Evolutionary conservation across 2,329 filamentous ascomycete species (phyloP).

Genomic region (Pseudogymnoascus sp.): DNA sequence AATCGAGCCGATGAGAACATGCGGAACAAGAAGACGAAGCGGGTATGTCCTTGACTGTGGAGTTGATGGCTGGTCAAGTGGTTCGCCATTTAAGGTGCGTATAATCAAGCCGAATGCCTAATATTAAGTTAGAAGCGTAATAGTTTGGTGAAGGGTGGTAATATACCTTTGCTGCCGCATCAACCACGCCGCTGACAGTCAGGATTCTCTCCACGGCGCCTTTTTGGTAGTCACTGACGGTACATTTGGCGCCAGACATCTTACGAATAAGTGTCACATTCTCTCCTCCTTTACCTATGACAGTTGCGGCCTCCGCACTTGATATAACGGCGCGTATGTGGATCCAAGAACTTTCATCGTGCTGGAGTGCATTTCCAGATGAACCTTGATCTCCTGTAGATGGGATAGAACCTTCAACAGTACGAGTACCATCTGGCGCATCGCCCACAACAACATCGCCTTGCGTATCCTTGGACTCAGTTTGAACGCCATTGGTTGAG

Average conservation of each 20-base stretch:
- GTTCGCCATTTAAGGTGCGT: slow-evolving; percentile 95
- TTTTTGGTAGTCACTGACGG: slow-evolving; percentile 95
- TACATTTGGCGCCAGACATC: slow-evolving; percentile 95
- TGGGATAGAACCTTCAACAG: slow-evolving; percentile 41
- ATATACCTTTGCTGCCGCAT: slow-evolving; percentile 89
- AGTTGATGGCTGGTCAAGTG: slow-evolving; percentile 78
- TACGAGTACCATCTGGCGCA: slow-evolving; percentile 46
- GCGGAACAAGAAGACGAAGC: slow-evolving; percentile 87
- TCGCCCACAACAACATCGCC: slow-evolving; percentile 65
- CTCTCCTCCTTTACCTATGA: slow-evolving; percentile 97
- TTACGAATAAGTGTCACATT: slow-evolving; percentile 96
- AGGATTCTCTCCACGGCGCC: slow-evolving; percentile 96
- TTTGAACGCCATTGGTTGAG: slow-evolving; percentile 44
- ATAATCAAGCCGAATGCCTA: slow-evolving; percentile 97
- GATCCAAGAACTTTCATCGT: slow-evolving; percentile 94
- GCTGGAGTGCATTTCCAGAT: slow-evolving; percentile 45
- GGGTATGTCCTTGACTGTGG: slow-evolving; percentile 96
- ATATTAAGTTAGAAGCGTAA: slow-evolving; percentile 4
- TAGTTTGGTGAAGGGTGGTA: slow-evolving; percentile 12
- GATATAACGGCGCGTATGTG: slow-evolving; percentile 96
- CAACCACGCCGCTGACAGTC: slow-evolving; percentile 92
- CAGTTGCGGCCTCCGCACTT: slow-evolving; percentile 92
- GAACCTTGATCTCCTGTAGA: slow-evolving; percentile 29
- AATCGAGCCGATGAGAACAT: slow-evolving; percentile 96
- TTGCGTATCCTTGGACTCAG: slow-evolving; percentile 51